A percentile compares a stretch with the other conserved stretches of the same genome.
Evolutionary conservation across 2,329 filamentous ascomycete genomes (phyloP).

Genomic region (Neopestalotiopsis clavispora): DNA sequence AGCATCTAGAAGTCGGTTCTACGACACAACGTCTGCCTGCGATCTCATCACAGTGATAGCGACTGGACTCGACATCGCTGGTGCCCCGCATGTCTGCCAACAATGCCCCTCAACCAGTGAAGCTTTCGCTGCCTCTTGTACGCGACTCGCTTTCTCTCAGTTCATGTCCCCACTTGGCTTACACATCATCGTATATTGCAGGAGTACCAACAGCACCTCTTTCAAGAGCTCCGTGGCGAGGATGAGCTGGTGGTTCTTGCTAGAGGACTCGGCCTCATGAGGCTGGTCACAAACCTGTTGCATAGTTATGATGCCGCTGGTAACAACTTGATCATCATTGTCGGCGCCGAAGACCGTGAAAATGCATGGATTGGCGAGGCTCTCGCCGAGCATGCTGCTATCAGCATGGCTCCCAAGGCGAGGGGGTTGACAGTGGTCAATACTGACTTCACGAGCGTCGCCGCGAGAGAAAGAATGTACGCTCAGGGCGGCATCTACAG

Average conservation of each 20-base stretch:
- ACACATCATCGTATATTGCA: constrained; percentile 32
- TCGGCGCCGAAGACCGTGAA: constrained; percentile 89
- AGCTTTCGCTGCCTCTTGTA: constrained; percentile 79
- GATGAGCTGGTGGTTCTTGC: constrained; percentile 95
- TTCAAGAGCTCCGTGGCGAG: constrained; percentile 85
- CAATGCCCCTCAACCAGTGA: constrained; percentile 71
- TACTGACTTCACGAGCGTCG: constrained; percentile 89
- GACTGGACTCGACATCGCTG: background rate
- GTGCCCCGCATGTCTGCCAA: constrained; percentile 55
- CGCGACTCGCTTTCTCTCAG: background rate
- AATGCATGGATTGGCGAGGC: constrained; percentile 98
- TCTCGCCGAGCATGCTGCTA: constrained; percentile 90
- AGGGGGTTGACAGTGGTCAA: constrained; percentile 91
- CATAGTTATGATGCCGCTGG: constrained; percentile 97
- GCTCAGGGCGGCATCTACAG: constrained; percentile 88
- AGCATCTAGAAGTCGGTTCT: background rate
- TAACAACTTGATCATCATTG: constrained; percentile 87
- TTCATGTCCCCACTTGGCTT: constrained; percentile 18
- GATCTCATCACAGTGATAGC: background rate
- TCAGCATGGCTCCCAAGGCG: constrained; percentile 81
- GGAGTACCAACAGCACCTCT: constrained; percentile 94
- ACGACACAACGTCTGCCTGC: background rate
- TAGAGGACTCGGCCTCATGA: constrained; percentile 87
- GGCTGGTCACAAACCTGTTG: constrained; percentile 91
- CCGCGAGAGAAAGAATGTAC: constrained; percentile 90